A percentile compares a stretch with the other conserved stretches of the same genome.
Conservation (phyloP, 2,329 filamentous ascomycete species). For the Penicillium sp. region DNA sequence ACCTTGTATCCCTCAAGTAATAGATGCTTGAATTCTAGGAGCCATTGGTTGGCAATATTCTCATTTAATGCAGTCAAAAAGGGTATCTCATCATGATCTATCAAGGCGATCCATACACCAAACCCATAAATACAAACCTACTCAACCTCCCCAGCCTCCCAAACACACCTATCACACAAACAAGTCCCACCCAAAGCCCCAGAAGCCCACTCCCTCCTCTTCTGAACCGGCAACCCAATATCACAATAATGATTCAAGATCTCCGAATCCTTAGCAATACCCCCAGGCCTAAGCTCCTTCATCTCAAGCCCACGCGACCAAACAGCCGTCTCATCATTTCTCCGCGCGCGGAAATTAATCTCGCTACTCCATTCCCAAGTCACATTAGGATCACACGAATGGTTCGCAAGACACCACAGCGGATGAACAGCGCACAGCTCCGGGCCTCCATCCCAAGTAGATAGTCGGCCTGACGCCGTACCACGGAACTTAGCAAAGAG, state of each 20-base stretch:
- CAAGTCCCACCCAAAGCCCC: constrained; percentile 88
- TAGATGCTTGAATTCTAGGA: not conserved
- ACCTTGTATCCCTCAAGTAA: not conserved
- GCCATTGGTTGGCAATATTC: not conserved
- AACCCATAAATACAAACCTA: constrained; percentile 1
- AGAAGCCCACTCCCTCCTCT: constrained; percentile 82
- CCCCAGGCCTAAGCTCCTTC: constrained; percentile 51
- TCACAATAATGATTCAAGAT: constrained; percentile 95
- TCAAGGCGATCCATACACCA: not conserved
- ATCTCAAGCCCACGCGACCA: constrained; percentile 30
- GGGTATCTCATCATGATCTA: constrained; percentile 19
- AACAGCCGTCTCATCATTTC: constrained; percentile 35
- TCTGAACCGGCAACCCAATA: constrained; percentile 70
- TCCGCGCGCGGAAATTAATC: constrained; percentile 41
- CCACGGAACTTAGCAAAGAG: constrained; percentile 91
- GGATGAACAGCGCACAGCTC: constrained; percentile 93
- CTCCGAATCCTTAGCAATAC: constrained; percentile 77
- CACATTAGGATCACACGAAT: constrained; percentile 93
- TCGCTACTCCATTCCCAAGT: constrained; percentile 80
- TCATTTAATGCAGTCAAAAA: constrained; percentile 8
- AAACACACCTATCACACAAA: constrained; percentile 77
- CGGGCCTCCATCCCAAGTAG: constrained; percentile 72
- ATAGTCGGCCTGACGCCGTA: constrained; percentile 83
- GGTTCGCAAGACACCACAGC: constrained; percentile 94
- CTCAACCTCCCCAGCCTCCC: constrained; percentile 55